phyloP scores from a whole-genome alignment of 805 yeast genomes.

The Nakazawaea ernobii region DNA sequence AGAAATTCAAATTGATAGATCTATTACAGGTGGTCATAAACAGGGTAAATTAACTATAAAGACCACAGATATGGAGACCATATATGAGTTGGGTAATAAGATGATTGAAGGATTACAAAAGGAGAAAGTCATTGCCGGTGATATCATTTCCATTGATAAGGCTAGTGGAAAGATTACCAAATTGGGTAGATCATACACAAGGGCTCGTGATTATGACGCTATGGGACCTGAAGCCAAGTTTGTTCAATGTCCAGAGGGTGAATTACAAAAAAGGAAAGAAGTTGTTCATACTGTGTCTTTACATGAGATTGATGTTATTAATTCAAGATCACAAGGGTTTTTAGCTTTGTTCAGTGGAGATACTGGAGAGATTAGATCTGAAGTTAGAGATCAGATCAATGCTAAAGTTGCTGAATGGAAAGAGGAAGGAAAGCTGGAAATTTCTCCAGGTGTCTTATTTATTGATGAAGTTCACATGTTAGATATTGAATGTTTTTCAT shows the following conservation, averaged over 20 bases:
- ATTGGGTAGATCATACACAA: conserved; percentile 91
- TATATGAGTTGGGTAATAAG: conserved; percentile 89
- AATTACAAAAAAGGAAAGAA: conserved; percentile 90
- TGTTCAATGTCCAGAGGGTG: conserved; percentile 98
- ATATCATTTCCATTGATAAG: conserved; percentile 91
- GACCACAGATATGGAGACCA: conserved; percentile 98
- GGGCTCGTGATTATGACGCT: conserved; percentile 97
- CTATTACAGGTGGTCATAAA: conserved; percentile 95
- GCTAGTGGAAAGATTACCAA: conserved; percentile 92
- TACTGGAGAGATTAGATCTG: conserved; percentile 95
- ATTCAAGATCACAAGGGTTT: conserved; percentile 96
- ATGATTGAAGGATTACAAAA: conserved; percentile 92
- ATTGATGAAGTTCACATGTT: conserved; percentile 98
- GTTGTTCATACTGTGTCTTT: conserved; percentile 97
- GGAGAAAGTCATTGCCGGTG: conserved; percentile 96
- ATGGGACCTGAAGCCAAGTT: conserved; percentile 98
- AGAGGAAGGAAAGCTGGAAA: conserved; percentile 98
- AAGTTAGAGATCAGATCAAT: conserved; percentile 94
- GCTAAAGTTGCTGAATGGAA: conserved; percentile 97
- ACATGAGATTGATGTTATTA: conserved; percentile 96
- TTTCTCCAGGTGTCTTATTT: conserved; percentile 94
- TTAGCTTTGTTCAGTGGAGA: conserved; percentile 92
- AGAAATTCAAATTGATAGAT: conserved; percentile 89
- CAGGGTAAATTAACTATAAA: conserved; percentile 97
- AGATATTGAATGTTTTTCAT: conserved; percentile 95